These are phyloP conservation scores for Taphrina confusa DNA, from an alignment of 1,139 yeast genomes.

Conservation along the genomic window DNA sequence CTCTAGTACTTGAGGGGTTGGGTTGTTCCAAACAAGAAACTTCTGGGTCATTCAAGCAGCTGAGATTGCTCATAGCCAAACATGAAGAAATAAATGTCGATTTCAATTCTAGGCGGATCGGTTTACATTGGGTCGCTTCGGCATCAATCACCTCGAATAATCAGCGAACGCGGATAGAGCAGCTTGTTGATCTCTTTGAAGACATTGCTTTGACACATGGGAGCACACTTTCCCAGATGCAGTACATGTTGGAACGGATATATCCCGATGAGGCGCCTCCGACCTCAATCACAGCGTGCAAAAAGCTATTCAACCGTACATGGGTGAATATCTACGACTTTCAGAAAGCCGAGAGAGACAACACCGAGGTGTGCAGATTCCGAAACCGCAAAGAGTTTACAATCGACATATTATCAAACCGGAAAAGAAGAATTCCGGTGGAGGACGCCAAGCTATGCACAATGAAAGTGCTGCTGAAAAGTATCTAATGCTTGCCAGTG, in stretches of 20 bases:
- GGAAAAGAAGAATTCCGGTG: no score
- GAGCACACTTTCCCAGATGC: background rate
- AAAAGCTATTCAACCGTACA: background rate
- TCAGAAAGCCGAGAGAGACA: background rate
- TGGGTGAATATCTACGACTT: background rate
- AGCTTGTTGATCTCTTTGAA: background rate
- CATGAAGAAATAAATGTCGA: background rate
- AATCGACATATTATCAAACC: no score
- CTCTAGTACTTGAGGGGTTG: background rate
- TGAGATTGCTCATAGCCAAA: background rate
- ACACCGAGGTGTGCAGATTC: background rate
- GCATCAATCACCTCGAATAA: background rate
- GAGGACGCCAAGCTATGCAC: no score
- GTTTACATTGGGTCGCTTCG: background rate
- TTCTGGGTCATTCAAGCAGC: background rate
- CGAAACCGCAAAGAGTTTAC: no score
- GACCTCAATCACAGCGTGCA: background rate
- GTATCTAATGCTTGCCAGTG: no score
- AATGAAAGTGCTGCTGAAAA: no score
- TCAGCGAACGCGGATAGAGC: background rate
- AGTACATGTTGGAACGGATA: background rate
- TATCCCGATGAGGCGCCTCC: background rate
- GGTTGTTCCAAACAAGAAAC: background rate
- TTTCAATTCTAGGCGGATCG: background rate
- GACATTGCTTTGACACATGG: background rate